These are phyloP conservation scores for Glycine latifolia DNA, from an alignment of 306 rosid species.

Conservation along the genomic window DNA sequence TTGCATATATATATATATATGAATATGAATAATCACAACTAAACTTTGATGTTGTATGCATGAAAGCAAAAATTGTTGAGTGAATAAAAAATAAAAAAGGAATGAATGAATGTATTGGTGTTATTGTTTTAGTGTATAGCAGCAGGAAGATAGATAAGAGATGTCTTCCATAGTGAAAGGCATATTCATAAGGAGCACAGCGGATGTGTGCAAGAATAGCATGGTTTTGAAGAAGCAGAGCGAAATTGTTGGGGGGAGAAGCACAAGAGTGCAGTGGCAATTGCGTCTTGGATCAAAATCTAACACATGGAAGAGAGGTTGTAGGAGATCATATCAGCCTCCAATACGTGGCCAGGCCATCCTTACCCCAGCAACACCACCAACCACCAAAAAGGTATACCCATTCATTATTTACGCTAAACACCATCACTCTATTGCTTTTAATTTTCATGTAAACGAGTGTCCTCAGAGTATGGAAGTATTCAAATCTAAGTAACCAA, in stretches of 20 bases:
- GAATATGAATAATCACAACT: not conserved
- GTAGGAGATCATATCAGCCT: slow-evolving; percentile 24
- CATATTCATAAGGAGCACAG: slow-evolving; percentile 50
- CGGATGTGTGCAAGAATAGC: slow-evolving; percentile 39
- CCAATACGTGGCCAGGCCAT: slow-evolving; percentile 54
- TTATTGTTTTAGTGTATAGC: too few species aligned
- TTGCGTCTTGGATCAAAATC: slow-evolving; percentile 11
- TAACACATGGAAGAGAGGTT: slow-evolving; percentile 32
- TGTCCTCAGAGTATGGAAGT: too few species aligned
- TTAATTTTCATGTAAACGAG: too few species aligned
- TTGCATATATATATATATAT: too few species aligned
- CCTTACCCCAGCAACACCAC: slow-evolving; percentile 52
- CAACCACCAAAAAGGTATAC: slow-evolving; percentile 75
- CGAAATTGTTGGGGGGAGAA: not conserved
- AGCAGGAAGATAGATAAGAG: not conserved
- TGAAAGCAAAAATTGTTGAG: too few species aligned
- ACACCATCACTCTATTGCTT: too few species aligned
- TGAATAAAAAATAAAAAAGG: too few species aligned
- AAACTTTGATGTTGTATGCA: too few species aligned
- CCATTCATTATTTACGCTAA: not conserved
- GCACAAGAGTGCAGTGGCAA: slow-evolving; percentile 1
- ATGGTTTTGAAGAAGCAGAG: slow-evolving; percentile 41
- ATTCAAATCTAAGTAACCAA: too few species aligned
- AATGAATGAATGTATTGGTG: too few species aligned
- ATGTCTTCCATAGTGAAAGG: slow-evolving; percentile 74